Evolutionary conservation across 768 basidiomycete genomes (phyloP), one percentile per base, ranked within the genome.

Genomic region (Xerocomus brunneocitrinus): DNA sequence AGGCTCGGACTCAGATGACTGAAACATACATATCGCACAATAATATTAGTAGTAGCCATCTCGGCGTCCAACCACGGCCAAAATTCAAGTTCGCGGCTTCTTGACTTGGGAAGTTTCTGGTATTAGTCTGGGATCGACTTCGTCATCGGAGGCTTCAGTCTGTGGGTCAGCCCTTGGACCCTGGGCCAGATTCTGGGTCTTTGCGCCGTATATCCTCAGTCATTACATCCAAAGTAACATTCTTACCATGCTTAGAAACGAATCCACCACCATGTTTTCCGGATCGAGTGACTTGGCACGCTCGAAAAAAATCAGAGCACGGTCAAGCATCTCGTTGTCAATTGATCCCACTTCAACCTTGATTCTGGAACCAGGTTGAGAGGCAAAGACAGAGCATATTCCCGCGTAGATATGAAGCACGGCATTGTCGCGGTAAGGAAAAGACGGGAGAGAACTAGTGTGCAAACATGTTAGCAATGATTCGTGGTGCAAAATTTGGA

Each of bases 331-430:
- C 74, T 54, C 80, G 74, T 1, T 83, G 53, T 45, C 77, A 61
- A 47, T 56, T 60, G 53, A 39, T 25, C 41, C 52, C 10, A 16
- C 35, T 9, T 53, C 32, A 43, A 27, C 47, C 27, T 56, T 51
- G 40, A 45, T 52, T 45, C 40, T 40, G 16, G 49, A 43, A 38
- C 34, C 44, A 42, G 43, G 69, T 57, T 82, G 83, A 10, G 81
- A 77, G n/a, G 82, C 69, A 60, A 86, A 81, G 24, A 93, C 71
- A 27, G 77, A 80, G 12, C 90, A 71, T 49, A 95, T 70, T 2
- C 90, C 93, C 3, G 93, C 91, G 57, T 95, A 94, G 14, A 83
- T 74, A 62, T 95, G 90, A 28, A 95, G 74, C 7, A 83, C 71
- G 2, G 87, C 79, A 58, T 91, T 89, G 59, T 91, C 87, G 63